Conservation (phyloP, 345 rosid species). For the Firmiana major region DNA sequence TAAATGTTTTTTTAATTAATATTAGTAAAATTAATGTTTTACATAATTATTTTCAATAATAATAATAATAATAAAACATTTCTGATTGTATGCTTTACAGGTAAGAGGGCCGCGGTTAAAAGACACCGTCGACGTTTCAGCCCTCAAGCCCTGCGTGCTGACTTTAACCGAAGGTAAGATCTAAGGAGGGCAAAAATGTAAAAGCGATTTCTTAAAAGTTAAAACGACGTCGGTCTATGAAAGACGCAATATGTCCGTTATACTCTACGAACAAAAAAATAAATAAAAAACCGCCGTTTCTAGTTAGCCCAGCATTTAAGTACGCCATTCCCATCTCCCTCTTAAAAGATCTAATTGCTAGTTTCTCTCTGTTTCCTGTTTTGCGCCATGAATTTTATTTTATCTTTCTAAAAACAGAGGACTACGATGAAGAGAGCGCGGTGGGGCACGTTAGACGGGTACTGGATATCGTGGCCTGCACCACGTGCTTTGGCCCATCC, state of each 20-base stretch:
- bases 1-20: too few relatives aligned
- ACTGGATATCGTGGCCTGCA: slow-evolving; percentile 85
- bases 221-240: too few relatives aligned
- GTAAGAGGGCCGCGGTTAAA: slow-evolving; percentile 66
- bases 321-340: neutral
- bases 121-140: slow-evolving; percentile 71
- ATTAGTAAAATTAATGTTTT: neutral
- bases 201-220: neutral
- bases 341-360: neutral
- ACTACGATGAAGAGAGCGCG: slow-evolving; percentile 72
- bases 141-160: slow-evolving; percentile 80
- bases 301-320: neutral
- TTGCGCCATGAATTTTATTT: too few relatives aligned
- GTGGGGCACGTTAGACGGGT: slow-evolving; percentile 88
- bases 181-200: neutral
- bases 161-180: slow-evolving; percentile 56
- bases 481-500: slow-evolving; percentile 75
- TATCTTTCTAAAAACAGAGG: slow-evolving; percentile 53
- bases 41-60: neutral
- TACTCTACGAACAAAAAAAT: too few relatives aligned
- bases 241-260: too few relatives aligned
- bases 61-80: too few relatives aligned
- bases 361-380: neutral
- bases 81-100: slow-evolving; percentile 28
- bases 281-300: neutral